Percentiles rank a stretch among this genome's conserved stretches.
Evolutionary conservation across 2,329 filamentous ascomycete species (phyloP).

Genomic region (Calonectria pseudoreteaudii): DNA sequence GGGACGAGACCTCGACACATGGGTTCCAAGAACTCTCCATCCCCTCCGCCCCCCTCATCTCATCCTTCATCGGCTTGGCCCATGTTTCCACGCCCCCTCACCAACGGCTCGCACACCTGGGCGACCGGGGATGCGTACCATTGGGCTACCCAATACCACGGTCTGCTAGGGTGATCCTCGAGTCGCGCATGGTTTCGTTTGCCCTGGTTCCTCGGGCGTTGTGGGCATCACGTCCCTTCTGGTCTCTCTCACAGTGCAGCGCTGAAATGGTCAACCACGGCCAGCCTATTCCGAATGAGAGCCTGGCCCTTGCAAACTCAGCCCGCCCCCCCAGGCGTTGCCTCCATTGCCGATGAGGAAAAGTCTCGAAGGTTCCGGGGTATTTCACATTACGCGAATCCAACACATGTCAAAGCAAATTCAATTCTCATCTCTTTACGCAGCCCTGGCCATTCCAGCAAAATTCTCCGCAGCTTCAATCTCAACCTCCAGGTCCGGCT

Average conservation of each 20-base stretch:
- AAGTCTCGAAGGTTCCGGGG: not conserved
- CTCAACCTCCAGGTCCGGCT: not conserved
- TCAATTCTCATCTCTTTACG: not conserved
- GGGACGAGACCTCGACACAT: conserved; percentile 42
- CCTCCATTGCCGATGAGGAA: conserved; percentile 12
- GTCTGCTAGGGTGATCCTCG: conserved; percentile 19
- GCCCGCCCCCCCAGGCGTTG: conserved; percentile 15
- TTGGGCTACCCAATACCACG: conserved; percentile 18
- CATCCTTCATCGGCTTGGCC: conserved; percentile 16
- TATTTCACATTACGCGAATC: not conserved
- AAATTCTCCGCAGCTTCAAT: conserved; percentile 20
- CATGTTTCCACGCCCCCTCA: conserved; percentile 24
- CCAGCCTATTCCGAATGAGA: not conserved
- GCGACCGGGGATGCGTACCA: conserved; percentile 19
- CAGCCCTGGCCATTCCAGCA: not conserved
- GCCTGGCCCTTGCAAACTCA: conserved; percentile 12
- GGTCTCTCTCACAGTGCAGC: conserved; percentile 5
- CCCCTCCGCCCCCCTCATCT: conserved; percentile 2
- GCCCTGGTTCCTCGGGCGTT: conserved; percentile 17
- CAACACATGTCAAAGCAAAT: not conserved
- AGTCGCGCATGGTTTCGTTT: conserved; percentile 11
- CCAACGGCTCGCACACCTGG: conserved; percentile 17
- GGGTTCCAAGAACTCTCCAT: conserved; percentile 36
- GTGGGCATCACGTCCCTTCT: conserved; percentile 12
- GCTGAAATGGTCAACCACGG: not conserved